phyloP scores from a whole-genome alignment of 1,139 yeast species.

The Hemisphaericaspora xylofermentans region DNA sequence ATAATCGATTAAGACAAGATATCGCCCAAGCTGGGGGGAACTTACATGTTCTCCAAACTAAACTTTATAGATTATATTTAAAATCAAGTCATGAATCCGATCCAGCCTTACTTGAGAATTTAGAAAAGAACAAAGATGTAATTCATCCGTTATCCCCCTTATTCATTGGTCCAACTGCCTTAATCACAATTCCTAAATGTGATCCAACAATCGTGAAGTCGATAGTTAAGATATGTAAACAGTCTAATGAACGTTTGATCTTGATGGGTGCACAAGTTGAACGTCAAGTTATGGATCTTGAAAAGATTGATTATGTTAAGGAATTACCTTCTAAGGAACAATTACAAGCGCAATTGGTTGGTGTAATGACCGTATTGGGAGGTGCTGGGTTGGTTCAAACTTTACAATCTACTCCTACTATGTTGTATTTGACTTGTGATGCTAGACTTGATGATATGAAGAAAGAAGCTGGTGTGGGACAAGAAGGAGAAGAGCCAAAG shows the following conservation, averaged over 20 bases:
- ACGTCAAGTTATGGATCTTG: conserved; percentile 46
- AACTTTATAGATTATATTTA: conserved; percentile 71
- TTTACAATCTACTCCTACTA: conserved; percentile 64
- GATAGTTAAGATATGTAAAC: conserved; percentile 60
- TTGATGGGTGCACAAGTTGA: conserved; percentile 86
- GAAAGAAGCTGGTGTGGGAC: conserved; percentile 12
- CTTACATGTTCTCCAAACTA: conserved; percentile 65
- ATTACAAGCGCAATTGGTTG: conserved; percentile 79
- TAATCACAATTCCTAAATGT: conserved; percentile 65
- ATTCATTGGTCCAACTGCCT: conserved; percentile 82
- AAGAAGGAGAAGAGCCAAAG: conserved; percentile 5
- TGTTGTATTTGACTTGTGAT: conserved; percentile 71
- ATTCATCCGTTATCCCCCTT: conserved; percentile 69
- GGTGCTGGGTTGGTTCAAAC: conserved; percentile 90
- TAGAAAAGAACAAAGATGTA: conserved; percentile 39
- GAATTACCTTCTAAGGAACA: conserved; percentile 69
- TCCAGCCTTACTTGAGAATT: conserved; percentile 68
- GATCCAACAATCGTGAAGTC: conserved; percentile 68
- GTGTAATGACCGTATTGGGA: conserved; percentile 77
- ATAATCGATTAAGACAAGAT: conserved; percentile 59
- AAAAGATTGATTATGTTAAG: conserved; percentile 62
- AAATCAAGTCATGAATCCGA: conserved; percentile 67
- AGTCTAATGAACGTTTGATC: conserved; percentile 70
- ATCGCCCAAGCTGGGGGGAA: conserved; percentile 64
- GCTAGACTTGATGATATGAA: conserved; percentile 41